Percentiles rank a stretch among this genome's conserved stretches.
Evolutionary conservation across 768 basidiomycete species (phyloP).

Genomic region (Calocybe cyanea): DNA sequence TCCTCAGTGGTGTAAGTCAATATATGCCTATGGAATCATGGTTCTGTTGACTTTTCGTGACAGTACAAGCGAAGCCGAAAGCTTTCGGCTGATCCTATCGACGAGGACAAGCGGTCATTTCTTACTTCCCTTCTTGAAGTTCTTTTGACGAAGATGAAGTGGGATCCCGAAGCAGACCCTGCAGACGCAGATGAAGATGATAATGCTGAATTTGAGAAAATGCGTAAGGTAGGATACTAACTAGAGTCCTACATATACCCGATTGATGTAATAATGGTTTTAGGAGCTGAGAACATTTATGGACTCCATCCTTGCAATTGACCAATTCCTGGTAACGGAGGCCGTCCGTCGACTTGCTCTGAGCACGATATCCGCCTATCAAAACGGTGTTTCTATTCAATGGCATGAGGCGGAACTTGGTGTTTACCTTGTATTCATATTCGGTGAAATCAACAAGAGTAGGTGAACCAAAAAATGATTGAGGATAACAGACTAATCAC

Average conservation of each 20-base stretch:
- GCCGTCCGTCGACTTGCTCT: slow-evolving; percentile 71
- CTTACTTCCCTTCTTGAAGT: slow-evolving; percentile 74
- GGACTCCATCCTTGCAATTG: slow-evolving; percentile 84
- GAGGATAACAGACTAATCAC: slow-evolving; percentile 1
- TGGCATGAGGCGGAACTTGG: slow-evolving; percentile 96
- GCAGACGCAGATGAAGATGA: slow-evolving; percentile 90
- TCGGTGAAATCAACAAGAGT: slow-evolving; percentile 93
- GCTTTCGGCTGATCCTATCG: slow-evolving; percentile 55
- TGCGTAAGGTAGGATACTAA: slow-evolving; percentile 64
- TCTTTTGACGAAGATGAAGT: slow-evolving; percentile 84
- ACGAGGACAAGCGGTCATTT: slow-evolving; percentile 70
- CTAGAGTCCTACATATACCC: slow-evolving; percentile 1
- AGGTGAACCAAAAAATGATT: slow-evolving; percentile 4
- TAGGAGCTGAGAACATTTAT: slow-evolving; percentile 84
- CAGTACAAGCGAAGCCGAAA: slow-evolving; percentile 81
- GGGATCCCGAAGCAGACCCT: slow-evolving; percentile 76
- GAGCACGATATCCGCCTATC: slow-evolving; percentile 69
- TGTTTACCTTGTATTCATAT: slow-evolving; percentile 89
- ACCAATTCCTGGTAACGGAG: slow-evolving; percentile 79
- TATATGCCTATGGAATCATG: neutral
- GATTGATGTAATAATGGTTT: neutral
- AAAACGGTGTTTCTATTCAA: slow-evolving; percentile 57
- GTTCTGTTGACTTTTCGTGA: neutral
- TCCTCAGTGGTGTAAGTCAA: slow-evolving; percentile 69
- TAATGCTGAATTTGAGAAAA: slow-evolving; percentile 71